Percentiles rank a stretch among this genome's conserved stretches.
Evolutionary conservation across 768 basidiomycete species (phyloP).

Genomic region (Phylloporus scabripes): DNA sequence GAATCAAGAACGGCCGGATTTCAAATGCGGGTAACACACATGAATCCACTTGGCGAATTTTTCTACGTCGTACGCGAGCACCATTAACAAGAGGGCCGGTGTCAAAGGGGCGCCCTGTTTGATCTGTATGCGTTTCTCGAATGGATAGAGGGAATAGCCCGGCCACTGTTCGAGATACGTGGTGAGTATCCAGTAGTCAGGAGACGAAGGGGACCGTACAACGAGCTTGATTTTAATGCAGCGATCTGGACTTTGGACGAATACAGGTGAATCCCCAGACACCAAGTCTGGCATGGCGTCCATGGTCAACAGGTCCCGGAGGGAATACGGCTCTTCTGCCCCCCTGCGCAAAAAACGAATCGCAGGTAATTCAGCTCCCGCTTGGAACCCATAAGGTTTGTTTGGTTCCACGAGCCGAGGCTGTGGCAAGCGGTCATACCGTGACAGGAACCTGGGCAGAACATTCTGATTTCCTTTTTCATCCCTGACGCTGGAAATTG

Average conservation of each 20-base stretch:
- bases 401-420: conserved; percentile 12
- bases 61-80: conserved; percentile 28
- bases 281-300: conserved; percentile 23
- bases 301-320: conserved; percentile 21
- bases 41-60: conserved; percentile 28
- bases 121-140: conserved; percentile 35
- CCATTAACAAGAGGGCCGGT: conserved; percentile 27
- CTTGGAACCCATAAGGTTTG: conserved; percentile 7
- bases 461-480: conserved; percentile 4
- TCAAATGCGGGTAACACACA: conserved; percentile 20
- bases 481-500: background rate
- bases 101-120: conserved; percentile 29
- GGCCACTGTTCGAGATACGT: conserved; percentile 37
- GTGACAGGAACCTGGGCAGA: background rate
- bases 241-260: conserved; percentile 19
- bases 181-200: conserved; percentile 1
- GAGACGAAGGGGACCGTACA: conserved; percentile 20
- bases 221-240: conserved; percentile 33
- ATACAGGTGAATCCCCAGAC: conserved; percentile 17
- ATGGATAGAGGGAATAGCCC: conserved; percentile 37
- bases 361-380: conserved; percentile 16
- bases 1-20: background rate
- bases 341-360: conserved; percentile 31
- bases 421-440: conserved; percentile 20
- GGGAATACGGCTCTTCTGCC: conserved; percentile 23